These are phyloP conservation scores for Nemania sp. DNA, from an alignment of 2,329 filamentous ascomycete species.

Conservation along the genomic window DNA sequence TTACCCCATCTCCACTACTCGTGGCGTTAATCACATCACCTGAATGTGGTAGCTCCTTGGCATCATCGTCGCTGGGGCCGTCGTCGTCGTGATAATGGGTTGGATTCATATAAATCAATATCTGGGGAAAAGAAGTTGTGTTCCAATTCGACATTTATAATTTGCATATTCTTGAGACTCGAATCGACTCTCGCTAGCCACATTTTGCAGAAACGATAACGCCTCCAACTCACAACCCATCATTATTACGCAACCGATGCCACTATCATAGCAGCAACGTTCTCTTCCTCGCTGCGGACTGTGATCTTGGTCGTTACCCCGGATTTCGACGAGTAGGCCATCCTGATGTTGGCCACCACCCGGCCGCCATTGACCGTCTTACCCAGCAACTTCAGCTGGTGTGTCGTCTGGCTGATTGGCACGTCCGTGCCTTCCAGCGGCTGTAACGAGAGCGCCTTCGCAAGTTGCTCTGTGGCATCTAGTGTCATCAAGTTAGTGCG, in stretches of 20 bases:
- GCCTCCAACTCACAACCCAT: constrained; percentile 36
- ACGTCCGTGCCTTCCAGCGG: constrained; percentile 94
- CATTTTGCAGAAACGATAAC: constrained; percentile 40
- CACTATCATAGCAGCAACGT: constrained; percentile 82
- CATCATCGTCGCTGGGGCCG: neutral
- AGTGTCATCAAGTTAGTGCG: constrained; percentile 28
- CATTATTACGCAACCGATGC: constrained; percentile 75
- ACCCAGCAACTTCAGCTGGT: constrained; percentile 93
- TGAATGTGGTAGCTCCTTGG: too few relatives aligned
- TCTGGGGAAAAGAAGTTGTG: constrained; percentile 11
- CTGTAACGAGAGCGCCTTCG: constrained; percentile 85
- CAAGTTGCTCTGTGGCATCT: constrained; percentile 90
- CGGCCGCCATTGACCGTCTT: constrained; percentile 91
- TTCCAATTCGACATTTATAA: constrained; percentile 27
- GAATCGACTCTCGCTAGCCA: constrained; percentile 38
- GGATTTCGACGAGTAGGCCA: constrained; percentile 91
- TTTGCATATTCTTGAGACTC: constrained; percentile 38
- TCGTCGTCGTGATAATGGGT: neutral
- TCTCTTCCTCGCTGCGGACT: constrained; percentile 89
- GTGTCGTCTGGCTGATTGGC: constrained; percentile 83
- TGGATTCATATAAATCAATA: neutral
- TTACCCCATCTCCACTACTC: too few relatives aligned
- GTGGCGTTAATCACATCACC: too few relatives aligned
- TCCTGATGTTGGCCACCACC: constrained; percentile 84
- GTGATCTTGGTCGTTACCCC: constrained; percentile 97